Percentiles rank a stretch among this genome's conserved stretches.
Conservation (phyloP, 768 basidiomycete species). For the Tricholoma matsutake region DNA sequence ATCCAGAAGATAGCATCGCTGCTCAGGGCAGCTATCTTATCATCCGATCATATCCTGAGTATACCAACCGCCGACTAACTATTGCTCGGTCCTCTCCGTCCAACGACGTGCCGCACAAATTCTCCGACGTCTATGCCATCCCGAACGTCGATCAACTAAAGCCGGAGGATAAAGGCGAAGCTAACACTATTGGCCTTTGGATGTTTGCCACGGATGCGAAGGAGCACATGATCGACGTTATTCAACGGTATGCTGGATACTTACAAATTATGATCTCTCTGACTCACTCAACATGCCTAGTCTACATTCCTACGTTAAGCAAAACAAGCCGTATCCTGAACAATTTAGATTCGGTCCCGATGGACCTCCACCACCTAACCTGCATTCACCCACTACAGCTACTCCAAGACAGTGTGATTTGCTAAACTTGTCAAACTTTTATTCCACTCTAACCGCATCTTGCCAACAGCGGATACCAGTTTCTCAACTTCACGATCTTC, state of each 20-base stretch:
- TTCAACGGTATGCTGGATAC: conserved; percentile 51
- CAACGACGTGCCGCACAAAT: conserved; percentile 39
- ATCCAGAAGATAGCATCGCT: conserved; percentile 75
- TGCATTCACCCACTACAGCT: conserved; percentile 26
- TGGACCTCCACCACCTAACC: conserved; percentile 59
- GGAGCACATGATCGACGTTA: conserved; percentile 69
- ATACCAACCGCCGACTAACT: conserved; percentile 48
- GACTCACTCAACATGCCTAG: conserved; percentile 28
- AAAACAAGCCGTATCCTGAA: conserved; percentile 67
- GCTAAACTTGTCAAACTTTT: background rate
- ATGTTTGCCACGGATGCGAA: conserved; percentile 66
- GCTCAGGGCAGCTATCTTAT: conserved; percentile 64
- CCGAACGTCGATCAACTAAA: conserved; percentile 43
- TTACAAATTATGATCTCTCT: background rate
- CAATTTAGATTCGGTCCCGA: conserved; percentile 68
- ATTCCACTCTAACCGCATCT: background rate
- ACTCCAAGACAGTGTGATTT: conserved; percentile 17
- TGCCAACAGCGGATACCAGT: conserved; percentile 4
- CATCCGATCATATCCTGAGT: conserved; percentile 71
- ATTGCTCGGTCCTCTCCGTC: conserved; percentile 29
- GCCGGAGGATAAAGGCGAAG: conserved; percentile 51
- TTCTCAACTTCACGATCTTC: background rate
- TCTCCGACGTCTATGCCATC: conserved; percentile 47
- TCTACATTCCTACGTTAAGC: conserved; percentile 61
- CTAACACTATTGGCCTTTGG: conserved; percentile 71